Base-by-base conservation (phyloP, 331 rosid species). In the Quercus tomentella region DNA sequence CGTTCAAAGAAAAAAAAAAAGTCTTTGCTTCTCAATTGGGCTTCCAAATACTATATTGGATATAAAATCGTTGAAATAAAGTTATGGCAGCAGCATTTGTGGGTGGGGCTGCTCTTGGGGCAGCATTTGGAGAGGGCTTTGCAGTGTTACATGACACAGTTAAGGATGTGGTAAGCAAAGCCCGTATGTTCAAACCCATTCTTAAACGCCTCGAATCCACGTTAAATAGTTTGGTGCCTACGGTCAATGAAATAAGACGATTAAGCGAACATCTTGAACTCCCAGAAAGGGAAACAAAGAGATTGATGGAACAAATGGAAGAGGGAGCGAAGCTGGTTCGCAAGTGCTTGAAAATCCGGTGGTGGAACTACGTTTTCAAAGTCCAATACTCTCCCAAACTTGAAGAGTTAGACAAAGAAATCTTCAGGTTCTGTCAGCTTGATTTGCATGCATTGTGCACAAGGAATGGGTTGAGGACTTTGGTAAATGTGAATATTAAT, bases 261-360 rank as follows among this genome's bases (percentile, higher is more conserved):
- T 23, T 30, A 37, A 23, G 72, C 56, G 3, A 35, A 9, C 20
- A 52, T 16, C 30, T 68, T 26, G 70, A 68, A 49, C 76, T 45
- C 33, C 73, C 20, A 20, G 7, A 6, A n/a, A 52, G 35, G 10
- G 74, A 35, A 35, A 11, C 18, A 1, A 65, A 35, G 45, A 45
- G 12, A 1, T 26, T 78, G 18, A 21, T 70, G 3, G 6, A 12
- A 8, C n/a, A 68, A 51, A 51, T 83, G 65, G n/a, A 78, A 21
- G 37, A n/a, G 65, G 63, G 70, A 14, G 1, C 25, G 2, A 23
- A 49, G 69, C 65, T 74, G 5, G 56, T 83, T 55, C 20, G 12
- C 6, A 60, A 79, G 83, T 83, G 79, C 15, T 85, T 85, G 33
- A 76, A 84, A 17, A 17, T 81, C 1, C 7, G 71, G 35, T 9